Conservation (phyloP, 352 stramenopile species). For the Phytophthora boehmeriae region DNA sequence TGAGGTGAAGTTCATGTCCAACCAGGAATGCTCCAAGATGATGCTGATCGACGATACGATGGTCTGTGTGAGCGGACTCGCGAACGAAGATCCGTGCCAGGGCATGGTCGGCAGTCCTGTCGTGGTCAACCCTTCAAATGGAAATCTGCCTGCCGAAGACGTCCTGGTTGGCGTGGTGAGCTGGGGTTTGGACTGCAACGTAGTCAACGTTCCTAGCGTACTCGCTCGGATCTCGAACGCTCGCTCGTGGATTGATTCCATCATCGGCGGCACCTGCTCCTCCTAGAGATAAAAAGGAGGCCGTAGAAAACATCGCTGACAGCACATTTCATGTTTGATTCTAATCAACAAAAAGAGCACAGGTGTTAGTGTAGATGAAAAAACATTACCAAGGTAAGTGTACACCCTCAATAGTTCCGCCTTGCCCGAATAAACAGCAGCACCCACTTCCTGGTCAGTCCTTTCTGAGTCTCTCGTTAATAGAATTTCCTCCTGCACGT, state of each 20-base stretch:
- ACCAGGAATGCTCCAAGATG: conserved; percentile 30
- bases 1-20: conserved; percentile 34
- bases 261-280: background rate
- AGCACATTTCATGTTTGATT: no score
- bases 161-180: conserved; percentile 45
- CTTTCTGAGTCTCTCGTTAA: no score
- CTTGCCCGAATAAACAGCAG: no score
- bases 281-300: background rate
- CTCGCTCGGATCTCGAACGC: conserved; percentile 44
- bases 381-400: no score
- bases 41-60: conserved; percentile 30
- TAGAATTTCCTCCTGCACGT: no score
- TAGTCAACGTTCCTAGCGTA: conserved; percentile 39
- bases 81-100: conserved; percentile 45
- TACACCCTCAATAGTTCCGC: no score
- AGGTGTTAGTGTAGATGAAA: no score
- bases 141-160: conserved; percentile 1
- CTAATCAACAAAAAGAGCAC: no score
- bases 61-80: conserved; percentile 45
- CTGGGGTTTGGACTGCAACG: conserved; percentile 46
- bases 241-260: conserved; percentile 31
- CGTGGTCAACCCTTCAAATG: conserved; percentile 10
- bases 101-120: conserved; percentile 52
- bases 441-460: no score
- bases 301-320: no score